These are phyloP conservation scores for Lactifluus pinguis DNA, from an alignment of 768 basidiomycete species.

Conservation along the genomic window DNA sequence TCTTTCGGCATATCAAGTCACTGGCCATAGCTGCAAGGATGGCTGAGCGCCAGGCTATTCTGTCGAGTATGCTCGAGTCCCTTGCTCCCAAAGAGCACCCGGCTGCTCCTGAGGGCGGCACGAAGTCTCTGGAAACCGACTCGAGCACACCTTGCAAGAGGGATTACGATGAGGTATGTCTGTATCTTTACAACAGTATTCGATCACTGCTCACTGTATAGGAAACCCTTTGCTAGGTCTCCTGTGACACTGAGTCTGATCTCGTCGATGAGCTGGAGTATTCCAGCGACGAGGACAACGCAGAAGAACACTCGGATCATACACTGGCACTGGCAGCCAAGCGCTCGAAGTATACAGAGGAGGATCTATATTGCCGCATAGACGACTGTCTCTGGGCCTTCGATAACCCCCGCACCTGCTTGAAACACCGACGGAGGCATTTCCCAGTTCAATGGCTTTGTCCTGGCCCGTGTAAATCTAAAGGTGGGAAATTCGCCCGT, in stretches of 20 bases:
- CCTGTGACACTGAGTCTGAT: not conserved
- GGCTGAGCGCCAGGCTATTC: not conserved
- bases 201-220: not conserved
- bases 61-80: not conserved
- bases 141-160: not conserved
- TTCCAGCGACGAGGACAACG: not conserved
- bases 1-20: not conserved
- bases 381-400: not conserved
- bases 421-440: not conserved
- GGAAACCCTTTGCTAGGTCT: not conserved
- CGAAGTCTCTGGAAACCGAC: not conserved
- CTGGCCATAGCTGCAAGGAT: not conserved
- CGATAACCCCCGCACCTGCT: not conserved
- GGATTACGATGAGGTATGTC: not conserved
- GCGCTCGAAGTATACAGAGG: not conserved
- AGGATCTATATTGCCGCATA: conserved; percentile 7
- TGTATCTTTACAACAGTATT: not conserved
- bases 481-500: not conserved
- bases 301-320: not conserved
- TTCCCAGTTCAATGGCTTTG: not conserved
- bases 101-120: not conserved
- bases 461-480: not conserved
- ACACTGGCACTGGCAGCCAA: not conserved
- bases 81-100: not conserved
- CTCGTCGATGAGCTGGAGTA: not conserved